phyloP scores from a whole-genome alignment of 2,329 filamentous ascomycete genomes.

The Colletotrichum magnum region DNA sequence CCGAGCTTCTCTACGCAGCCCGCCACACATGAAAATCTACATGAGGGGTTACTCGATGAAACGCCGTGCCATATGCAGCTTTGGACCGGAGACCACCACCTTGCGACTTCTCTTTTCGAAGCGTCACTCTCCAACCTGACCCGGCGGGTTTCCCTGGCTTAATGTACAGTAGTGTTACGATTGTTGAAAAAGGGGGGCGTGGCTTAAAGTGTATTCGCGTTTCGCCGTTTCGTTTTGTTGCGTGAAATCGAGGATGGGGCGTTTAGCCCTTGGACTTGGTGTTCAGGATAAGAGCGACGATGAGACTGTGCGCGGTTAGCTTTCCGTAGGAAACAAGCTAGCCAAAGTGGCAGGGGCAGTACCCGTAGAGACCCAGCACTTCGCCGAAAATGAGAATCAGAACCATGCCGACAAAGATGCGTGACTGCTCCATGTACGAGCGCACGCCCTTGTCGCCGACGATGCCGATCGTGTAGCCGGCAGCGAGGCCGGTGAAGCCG shows the following conservation, averaged over 20 bases:
- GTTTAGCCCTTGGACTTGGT: slow-evolving; percentile 79
- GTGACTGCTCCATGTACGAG: slow-evolving; percentile 95
- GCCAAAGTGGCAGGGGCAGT: slow-evolving; percentile 51
- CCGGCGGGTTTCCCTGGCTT: slow-evolving; percentile 30
- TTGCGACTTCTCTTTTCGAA: slow-evolving; percentile 30
- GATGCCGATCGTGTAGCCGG: slow-evolving; percentile 95
- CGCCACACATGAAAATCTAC: slow-evolving; percentile 50
- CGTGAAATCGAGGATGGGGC: neutral
- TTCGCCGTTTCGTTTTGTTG: slow-evolving; percentile 15
- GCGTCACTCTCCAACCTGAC: slow-evolving; percentile 33
- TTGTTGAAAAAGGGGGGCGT: slow-evolving; percentile 22
- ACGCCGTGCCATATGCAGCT: slow-evolving; percentile 56
- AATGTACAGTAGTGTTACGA: slow-evolving; percentile 38
- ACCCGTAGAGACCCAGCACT: slow-evolving; percentile 97
- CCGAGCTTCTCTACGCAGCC: slow-evolving; percentile 34
- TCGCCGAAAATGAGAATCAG: slow-evolving; percentile 98
- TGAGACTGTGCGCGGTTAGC: slow-evolving; percentile 71
- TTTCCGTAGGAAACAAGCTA: neutral
- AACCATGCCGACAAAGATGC: slow-evolving; percentile 98
- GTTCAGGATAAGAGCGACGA: slow-evolving; percentile 94
- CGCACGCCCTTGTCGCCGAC: slow-evolving; percentile 96
- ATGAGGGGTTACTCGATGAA: slow-evolving; percentile 48
- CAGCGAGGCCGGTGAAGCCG: slow-evolving; percentile 91
- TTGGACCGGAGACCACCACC: slow-evolving; percentile 38
- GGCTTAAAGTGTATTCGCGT: slow-evolving; percentile 17